A percentile compares a stretch with the other conserved stretches of the same genome.
Evolutionary conservation across 495 filamentous ascomycete species (phyloP).

Genomic region (Opeltia flavorubescens): DNA sequence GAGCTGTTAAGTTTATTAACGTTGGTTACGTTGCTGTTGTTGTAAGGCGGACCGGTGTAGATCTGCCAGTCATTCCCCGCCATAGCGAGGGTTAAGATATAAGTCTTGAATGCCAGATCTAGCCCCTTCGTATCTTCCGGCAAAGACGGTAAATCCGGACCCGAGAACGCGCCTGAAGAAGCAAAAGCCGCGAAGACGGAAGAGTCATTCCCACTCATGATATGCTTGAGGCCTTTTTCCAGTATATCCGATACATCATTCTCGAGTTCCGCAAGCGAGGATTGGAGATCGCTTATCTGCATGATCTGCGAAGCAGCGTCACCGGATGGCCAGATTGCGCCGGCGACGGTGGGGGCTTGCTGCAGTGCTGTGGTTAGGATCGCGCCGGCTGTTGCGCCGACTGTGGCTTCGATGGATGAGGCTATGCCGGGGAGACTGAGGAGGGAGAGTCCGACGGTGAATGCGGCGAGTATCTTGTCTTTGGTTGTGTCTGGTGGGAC

Average conservation of each 20-base stretch:
- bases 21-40: neutral
- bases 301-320: neutral
- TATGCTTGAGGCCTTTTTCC: neutral
- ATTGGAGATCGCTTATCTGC: neutral
- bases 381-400: neutral
- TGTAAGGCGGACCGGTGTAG: slow-evolving; percentile 1
- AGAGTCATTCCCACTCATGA: slow-evolving; percentile 1
- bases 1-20: neutral
- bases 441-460: slow-evolving; percentile 1
- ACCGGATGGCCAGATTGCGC: neutral
- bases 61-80: slow-evolving; percentile 1
- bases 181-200: slow-evolving; percentile 1
- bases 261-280: neutral
- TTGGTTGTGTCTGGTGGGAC: neutral
- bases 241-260: neutral
- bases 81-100: slow-evolving; percentile 1
- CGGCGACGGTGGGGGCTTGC: slow-evolving; percentile 1
- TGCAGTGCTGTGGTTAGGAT: neutral
- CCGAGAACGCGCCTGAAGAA: slow-evolving; percentile 1
- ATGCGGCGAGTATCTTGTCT: neutral
- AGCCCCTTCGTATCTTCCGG: neutral
- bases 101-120: neutral
- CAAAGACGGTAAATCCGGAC: neutral
- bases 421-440: neutral
- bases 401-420: neutral